Base-by-base conservation (phyloP, 2,329 filamentous ascomycete species). In the Botryotinia convoluta region DNA sequence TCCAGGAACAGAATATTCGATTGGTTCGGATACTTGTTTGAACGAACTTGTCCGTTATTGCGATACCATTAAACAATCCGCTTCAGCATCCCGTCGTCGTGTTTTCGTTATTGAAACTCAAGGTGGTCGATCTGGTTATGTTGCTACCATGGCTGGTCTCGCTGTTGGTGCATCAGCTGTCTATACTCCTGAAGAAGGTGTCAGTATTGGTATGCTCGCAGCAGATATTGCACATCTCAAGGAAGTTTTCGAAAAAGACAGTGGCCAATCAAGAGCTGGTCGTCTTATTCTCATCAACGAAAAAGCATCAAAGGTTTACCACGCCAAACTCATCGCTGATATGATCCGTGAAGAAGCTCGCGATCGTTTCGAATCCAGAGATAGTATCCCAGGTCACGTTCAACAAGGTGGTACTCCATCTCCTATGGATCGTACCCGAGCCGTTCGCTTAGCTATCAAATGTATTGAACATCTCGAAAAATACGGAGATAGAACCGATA, bases 101-200 rank as follows among this genome's bases (percentile, higher is more conserved):
- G 95, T 98, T 72, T 99, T 99, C 83, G 95, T 99, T 71, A 95
- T 99, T 72, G 96, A 99, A 84, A 98, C 96, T 0, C 96, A 99
- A 84, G 96, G 96, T 79, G 96, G 96, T 51, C 91, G 93, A 73
- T 98, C 93, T 7, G 96, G 96, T 32, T 99, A 98, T 83, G 89
- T 98, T 74, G 95, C 95, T 42, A 97, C 94, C 0, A 88, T 98
- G 72, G 94, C 93, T 22, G 96, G 95, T 68, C 89, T 99, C 22
- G 90, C 92, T n/a, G 94, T 98, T 26, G 96, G 96, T 72, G 96
- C 96, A 14, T 88, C 93, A 22, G 95, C 95, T 1, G 95, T 98
- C 20, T 99, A 99, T 84, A 98, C 95, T 8, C 96, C 96, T 1
- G 96, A 99, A 83, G 94, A 99, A 83, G 96, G 96, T 10, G 93